These are phyloP conservation scores for Blepharisma undulans DNA, from an alignment of 169 alveolate species.

Conservation along the genomic window DNA sequence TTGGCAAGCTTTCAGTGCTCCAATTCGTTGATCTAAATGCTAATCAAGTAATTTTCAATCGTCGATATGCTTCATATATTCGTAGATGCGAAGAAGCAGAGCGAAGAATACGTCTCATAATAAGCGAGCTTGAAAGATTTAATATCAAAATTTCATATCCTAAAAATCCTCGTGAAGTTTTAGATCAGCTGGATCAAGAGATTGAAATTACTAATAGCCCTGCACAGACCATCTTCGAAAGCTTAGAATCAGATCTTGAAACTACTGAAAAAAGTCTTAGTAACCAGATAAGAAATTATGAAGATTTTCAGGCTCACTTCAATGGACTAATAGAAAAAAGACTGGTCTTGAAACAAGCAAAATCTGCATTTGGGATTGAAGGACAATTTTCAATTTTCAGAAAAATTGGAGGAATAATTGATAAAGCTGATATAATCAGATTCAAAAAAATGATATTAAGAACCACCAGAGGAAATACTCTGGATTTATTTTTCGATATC, in stretches of 20 bases:
- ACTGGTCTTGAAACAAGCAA: conserved; percentile 51
- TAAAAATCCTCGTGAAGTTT: conserved; percentile 26
- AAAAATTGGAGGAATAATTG: conserved; percentile 92
- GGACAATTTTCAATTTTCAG: conserved; percentile 62
- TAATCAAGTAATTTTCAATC: conserved; percentile 58
- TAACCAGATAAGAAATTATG: conserved; percentile 62
- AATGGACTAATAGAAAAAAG: conserved; percentile 61
- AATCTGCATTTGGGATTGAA: background rate
- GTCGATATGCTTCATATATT: conserved; percentile 59
- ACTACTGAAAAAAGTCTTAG: conserved; percentile 50
- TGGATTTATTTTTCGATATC: conserved; percentile 90
- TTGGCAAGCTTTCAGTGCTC: conserved; percentile 57
- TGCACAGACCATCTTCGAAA: conserved; percentile 63
- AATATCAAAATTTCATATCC: conserved; percentile 37
- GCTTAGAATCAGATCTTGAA: conserved; percentile 58
- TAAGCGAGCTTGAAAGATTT: conserved; percentile 56
- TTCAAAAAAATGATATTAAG: conserved; percentile 95
- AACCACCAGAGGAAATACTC: conserved; percentile 96
- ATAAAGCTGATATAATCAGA: conserved; percentile 88
- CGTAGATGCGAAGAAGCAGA: conserved; percentile 72
- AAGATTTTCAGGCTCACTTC: conserved; percentile 52
- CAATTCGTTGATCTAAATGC: conserved; percentile 73
- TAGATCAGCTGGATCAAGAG: conserved; percentile 37
- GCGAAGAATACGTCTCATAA: conserved; percentile 49
- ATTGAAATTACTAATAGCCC: conserved; percentile 51